Evolutionary conservation across 805 yeast species (phyloP).

Genomic region (Metschnikowia rubicola): DNA sequence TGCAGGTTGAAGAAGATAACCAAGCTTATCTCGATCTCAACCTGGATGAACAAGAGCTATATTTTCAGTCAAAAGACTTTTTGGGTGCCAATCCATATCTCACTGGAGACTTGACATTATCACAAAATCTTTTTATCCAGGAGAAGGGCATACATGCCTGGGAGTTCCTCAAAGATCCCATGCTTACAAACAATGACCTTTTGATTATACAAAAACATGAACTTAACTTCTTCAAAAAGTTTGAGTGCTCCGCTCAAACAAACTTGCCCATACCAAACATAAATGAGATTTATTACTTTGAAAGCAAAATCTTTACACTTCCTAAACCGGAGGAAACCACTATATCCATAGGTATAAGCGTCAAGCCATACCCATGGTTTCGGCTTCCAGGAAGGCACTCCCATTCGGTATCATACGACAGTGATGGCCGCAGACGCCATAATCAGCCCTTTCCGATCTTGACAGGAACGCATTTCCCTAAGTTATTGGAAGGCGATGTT

Average conservation of each 20-base stretch:
- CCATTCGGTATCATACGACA: slow-evolving; percentile 83
- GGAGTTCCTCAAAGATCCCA: slow-evolving; percentile 68
- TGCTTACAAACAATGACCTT: slow-evolving; percentile 53
- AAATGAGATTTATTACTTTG: slow-evolving; percentile 87
- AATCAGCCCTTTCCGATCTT: slow-evolving; percentile 65
- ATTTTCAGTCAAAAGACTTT: slow-evolving; percentile 60
- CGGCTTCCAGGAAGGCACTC: slow-evolving; percentile 89
- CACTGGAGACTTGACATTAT: slow-evolving; percentile 45
- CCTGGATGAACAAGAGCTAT: slow-evolving; percentile 66
- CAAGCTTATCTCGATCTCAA: slow-evolving; percentile 43
- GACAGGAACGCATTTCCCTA: slow-evolving; percentile 54
- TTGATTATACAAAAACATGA: slow-evolving; percentile 65
- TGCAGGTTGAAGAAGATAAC: slow-evolving; percentile 15
- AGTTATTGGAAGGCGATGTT: slow-evolving; percentile 77
- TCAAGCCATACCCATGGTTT: slow-evolving; percentile 91
- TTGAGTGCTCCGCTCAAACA: slow-evolving; percentile 67
- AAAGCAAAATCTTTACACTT: slow-evolving; percentile 73
- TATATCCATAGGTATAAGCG: slow-evolving; percentile 75
- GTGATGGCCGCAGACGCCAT: slow-evolving; percentile 73
- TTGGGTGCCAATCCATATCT: slow-evolving; percentile 31
- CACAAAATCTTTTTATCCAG: slow-evolving; percentile 66
- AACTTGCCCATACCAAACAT: slow-evolving; percentile 80
- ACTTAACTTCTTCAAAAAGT: slow-evolving; percentile 53
- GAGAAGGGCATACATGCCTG: slow-evolving; percentile 89
- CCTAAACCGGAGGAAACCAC: slow-evolving; percentile 52